These are phyloP conservation scores for Gossypium thurberi DNA, from an alignment of 345 rosid species.

Conservation along the genomic window DNA sequence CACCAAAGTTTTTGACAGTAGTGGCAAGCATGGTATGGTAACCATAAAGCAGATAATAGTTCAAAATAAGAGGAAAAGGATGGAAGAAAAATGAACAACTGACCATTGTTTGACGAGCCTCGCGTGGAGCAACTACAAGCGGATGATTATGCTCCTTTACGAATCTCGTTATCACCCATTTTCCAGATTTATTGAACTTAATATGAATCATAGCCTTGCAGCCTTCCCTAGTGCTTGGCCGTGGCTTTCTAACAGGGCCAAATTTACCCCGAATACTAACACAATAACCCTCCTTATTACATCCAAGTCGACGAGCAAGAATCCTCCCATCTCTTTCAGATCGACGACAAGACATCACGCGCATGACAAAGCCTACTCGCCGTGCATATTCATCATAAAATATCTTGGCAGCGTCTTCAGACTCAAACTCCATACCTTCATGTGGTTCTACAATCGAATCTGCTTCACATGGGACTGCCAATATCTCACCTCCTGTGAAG, in stretches of 20 bases:
- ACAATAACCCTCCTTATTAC: constrained; percentile 89
- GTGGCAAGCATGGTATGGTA: not conserved
- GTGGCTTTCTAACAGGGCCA: constrained; percentile 64
- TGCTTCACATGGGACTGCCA: constrained; percentile 22
- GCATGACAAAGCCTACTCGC: constrained; percentile 78
- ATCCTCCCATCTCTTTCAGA: constrained; percentile 89
- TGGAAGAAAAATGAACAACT: constrained; percentile 10
- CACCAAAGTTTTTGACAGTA: not conserved
- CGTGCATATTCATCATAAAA: constrained; percentile 85
- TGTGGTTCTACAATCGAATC: constrained; percentile 46
- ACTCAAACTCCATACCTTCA: constrained; percentile 81
- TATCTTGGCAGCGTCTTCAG: constrained; percentile 82
- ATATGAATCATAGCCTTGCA: constrained; percentile 92
- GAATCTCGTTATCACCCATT: constrained; percentile 83
- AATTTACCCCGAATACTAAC: constrained; percentile 69
- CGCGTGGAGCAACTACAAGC: constrained; percentile 59
- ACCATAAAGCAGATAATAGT: not conserved
- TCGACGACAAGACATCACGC: constrained; percentile 89
- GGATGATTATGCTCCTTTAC: constrained; percentile 87
- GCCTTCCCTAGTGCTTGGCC: constrained; percentile 80
- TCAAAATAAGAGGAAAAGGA: not conserved
- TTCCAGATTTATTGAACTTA: constrained; percentile 61
- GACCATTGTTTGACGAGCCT: constrained; percentile 81
- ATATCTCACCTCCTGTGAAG: constrained; percentile 30
- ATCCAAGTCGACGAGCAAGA: constrained; percentile 83